Percentiles rank a stretch among this genome's conserved stretches.
Evolutionary conservation across 176 grass and related monocot species (phyloP).

Genomic region (Chloris gayana): DNA sequence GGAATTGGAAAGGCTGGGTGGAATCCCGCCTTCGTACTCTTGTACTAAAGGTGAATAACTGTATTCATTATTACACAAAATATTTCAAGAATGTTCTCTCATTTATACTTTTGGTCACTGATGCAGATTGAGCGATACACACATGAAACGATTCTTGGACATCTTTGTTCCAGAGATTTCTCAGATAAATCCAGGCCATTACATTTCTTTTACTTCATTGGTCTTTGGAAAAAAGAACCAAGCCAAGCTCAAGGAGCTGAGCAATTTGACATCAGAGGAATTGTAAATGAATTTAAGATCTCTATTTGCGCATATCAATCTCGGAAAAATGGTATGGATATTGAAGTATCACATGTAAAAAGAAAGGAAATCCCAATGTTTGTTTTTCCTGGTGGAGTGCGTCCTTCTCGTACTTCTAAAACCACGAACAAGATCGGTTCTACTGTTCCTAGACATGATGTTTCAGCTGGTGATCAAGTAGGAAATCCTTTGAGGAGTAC

Average conservation of each 20-base stretch:
- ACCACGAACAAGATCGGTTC: slow-evolving; percentile 32
- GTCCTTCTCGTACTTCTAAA: slow-evolving; percentile 46
- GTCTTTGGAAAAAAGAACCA: slow-evolving; percentile 76
- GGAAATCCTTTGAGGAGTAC: slow-evolving; percentile 25
- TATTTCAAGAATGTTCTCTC: slow-evolving; percentile 28
- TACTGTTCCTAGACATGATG: slow-evolving; percentile 40
- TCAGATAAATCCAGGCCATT: slow-evolving; percentile 60
- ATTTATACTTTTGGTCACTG: slow-evolving; percentile 6
- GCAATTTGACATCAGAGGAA: slow-evolving; percentile 88
- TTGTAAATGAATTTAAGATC: slow-evolving; percentile 80
- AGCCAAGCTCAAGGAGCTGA: slow-evolving; percentile 55
- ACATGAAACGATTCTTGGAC: slow-evolving; percentile 69
- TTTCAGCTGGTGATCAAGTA: slow-evolving; percentile 46
- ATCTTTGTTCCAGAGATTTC: slow-evolving; percentile 79
- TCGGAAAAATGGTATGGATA: slow-evolving; percentile 75
- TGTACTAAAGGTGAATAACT: slow-evolving; percentile 72
- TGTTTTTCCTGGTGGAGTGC: slow-evolving; percentile 78
- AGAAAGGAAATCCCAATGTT: slow-evolving; percentile 76
- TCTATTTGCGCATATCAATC: slow-evolving; percentile 57
- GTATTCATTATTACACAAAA: slow-evolving; percentile 8
- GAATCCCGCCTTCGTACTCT: slow-evolving; percentile 87
- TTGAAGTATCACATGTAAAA: slow-evolving; percentile 84
- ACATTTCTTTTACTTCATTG: slow-evolving; percentile 83
- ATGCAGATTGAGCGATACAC: slow-evolving; percentile 77
- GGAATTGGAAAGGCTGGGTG: slow-evolving; percentile 98